Percentiles rank a stretch among this genome's conserved stretches.
phyloP scores from a whole-genome alignment of 225 moss, liverwort and hornwort genomes.

The Bryum argenteum region DNA sequence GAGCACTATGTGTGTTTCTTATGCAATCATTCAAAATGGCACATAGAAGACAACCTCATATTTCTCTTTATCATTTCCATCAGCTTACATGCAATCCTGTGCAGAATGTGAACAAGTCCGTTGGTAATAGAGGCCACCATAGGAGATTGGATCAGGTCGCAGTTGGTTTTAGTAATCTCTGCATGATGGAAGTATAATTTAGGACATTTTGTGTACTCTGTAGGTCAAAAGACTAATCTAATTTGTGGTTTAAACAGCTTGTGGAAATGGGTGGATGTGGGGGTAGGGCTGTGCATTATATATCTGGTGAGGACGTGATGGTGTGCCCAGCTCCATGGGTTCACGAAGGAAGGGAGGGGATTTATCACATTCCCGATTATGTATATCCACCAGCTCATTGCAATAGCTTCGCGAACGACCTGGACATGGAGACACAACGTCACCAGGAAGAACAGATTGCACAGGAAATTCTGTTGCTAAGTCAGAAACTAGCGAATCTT shows the following conservation, averaged over 20 bases:
- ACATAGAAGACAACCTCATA: no score
- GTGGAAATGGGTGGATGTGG: constrained; percentile 30
- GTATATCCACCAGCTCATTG: constrained; percentile 37
- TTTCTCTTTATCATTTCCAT: no score
- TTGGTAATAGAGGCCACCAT: background rate
- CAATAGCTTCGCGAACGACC: constrained; percentile 51
- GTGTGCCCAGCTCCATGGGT: constrained; percentile 45
- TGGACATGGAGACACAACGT: constrained; percentile 68
- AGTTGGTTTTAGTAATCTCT: background rate
- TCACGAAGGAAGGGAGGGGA: constrained; percentile 41
- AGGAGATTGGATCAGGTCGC: background rate
- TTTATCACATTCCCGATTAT: constrained; percentile 35
- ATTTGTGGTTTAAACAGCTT: constrained; percentile 21
- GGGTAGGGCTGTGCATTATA: constrained; percentile 37
- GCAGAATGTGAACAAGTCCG: background rate
- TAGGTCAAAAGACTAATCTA: no score
- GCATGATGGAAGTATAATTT: no score
- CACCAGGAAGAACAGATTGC: constrained; percentile 83
- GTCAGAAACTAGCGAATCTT: constrained; percentile 71
- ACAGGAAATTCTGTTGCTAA: constrained; percentile 71
- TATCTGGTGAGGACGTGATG: constrained; percentile 32
- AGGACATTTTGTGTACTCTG: no score
- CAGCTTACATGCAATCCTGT: no score
- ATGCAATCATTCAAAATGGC: no score
- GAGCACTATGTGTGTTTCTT: background rate